These are phyloP conservation scores for Primulina eburnea DNA, from an alignment of 257 asterid genomes.

Conservation along the genomic window DNA sequence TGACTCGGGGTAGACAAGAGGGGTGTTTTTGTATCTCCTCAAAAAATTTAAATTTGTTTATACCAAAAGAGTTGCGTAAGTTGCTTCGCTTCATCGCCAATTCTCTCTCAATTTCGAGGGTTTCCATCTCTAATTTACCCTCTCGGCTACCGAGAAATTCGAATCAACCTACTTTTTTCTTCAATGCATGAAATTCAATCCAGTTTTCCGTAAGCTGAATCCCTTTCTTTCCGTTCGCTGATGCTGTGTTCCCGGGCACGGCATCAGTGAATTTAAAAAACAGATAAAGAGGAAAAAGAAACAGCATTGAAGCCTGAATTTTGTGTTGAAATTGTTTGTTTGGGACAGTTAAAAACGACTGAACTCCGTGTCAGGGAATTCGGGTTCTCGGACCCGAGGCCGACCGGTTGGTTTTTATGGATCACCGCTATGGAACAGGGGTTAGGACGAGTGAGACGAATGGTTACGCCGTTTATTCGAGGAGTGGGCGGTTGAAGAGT, in stretches of 20 bases:
- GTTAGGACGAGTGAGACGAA: conserved; percentile 52
- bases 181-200: conserved; percentile 33
- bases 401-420: conserved; percentile 35
- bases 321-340: conserved; percentile 5
- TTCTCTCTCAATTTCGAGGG: conserved; percentile 26
- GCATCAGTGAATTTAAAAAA: conserved; percentile 30
- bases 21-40: background rate
- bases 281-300: conserved; percentile 15
- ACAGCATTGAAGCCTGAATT: conserved; percentile 3
- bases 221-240: conserved; percentile 23
- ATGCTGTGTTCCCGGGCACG: conserved; percentile 31
- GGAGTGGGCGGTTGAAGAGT: conserved; percentile 65
- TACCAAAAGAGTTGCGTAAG: conserved; percentile 23
- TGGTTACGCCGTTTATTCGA: conserved; percentile 60
- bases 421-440: conserved; percentile 34
- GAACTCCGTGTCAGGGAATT: conserved; percentile 30
- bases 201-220: conserved; percentile 21
- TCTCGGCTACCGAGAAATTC: conserved; percentile 14
- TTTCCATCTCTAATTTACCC: conserved; percentile 21
- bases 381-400: conserved; percentile 29
- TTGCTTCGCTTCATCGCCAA: conserved; percentile 27
- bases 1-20: too few species aligned
- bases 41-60: background rate
- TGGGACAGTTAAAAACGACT: conserved; percentile 20
- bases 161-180: conserved; percentile 18